Evolutionary conservation across 257 asterid species (phyloP).

Genomic region (Rauvolfia tetraphylla): DNA sequence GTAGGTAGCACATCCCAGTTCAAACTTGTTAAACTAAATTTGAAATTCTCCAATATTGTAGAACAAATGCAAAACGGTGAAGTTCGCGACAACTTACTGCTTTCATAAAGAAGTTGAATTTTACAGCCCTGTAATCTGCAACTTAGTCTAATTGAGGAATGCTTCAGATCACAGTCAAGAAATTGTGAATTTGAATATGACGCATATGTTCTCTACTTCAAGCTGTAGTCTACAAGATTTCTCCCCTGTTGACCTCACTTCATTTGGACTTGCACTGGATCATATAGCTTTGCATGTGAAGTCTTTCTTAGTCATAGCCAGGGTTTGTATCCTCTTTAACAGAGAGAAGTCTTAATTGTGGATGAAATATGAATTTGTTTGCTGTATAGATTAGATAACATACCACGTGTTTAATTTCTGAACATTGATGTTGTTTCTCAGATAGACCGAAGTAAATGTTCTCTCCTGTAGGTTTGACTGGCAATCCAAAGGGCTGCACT

Average conservation of each 20-base stretch:
- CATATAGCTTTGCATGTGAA: not conserved
- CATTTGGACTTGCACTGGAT: not conserved
- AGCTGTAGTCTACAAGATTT: not conserved
- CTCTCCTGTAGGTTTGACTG: not conserved
- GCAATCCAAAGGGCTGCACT: not conserved
- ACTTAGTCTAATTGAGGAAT: not conserved
- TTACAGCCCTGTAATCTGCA: not conserved
- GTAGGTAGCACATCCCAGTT: not conserved
- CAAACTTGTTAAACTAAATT: not conserved
- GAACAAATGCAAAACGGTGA: not conserved
- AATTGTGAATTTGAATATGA: not conserved
- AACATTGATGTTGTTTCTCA: constrained; percentile 2
- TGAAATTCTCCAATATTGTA: not conserved
- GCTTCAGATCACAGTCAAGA: not conserved
- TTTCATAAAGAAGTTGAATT: not conserved
- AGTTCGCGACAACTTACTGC: not conserved
- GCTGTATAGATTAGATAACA: not conserved
- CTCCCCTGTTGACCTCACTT: not conserved
- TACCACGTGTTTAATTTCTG: not conserved
- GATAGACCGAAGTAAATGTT: not conserved
- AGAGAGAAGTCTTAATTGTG: not conserved
- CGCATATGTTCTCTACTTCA: not conserved
- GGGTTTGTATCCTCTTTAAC: not conserved
- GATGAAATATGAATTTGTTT: not conserved
- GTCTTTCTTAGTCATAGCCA: not conserved